Evolutionary conservation across 768 basidiomycete species (phyloP).

Genomic region (Pulveroboletus frians): DNA sequence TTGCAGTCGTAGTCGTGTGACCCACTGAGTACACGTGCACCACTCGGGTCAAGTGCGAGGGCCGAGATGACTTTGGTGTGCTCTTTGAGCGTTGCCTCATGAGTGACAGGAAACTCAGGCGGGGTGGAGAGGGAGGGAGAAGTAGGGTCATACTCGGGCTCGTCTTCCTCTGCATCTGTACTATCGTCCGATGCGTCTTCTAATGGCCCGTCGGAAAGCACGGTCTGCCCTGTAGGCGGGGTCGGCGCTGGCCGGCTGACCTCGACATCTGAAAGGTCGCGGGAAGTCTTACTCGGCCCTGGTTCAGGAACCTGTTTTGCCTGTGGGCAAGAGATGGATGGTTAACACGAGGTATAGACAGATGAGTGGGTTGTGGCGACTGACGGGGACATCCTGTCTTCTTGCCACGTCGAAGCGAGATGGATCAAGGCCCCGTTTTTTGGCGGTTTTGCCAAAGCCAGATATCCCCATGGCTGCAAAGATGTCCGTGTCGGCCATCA

Average conservation of each 20-base stretch:
- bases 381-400: slow-evolving; percentile 39
- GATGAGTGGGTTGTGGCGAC: slow-evolving; percentile 10
- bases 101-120: slow-evolving; percentile 75
- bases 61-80: slow-evolving; percentile 96
- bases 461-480: slow-evolving; percentile 80
- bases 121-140: slow-evolving; percentile 35
- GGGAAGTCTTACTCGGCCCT: slow-evolving; percentile 12
- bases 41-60: slow-evolving; percentile 87
- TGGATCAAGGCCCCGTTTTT: slow-evolving; percentile 67
- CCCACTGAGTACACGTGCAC: slow-evolving; percentile 85
- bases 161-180: slow-evolving; percentile 14
- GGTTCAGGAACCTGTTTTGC: slow-evolving; percentile 11
- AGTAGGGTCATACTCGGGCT: slow-evolving; percentile 53
- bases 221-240: background rate
- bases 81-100: slow-evolving; percentile 90
- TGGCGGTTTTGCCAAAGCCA: slow-evolving; percentile 73
- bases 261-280: slow-evolving; percentile 19
- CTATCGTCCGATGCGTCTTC: slow-evolving; percentile 26
- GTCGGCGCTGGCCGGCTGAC: slow-evolving; percentile 12
- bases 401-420: slow-evolving; percentile 74
- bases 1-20: slow-evolving; percentile 98
- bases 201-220: slow-evolving; percentile 9
- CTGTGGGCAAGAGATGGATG: slow-evolving; percentile 9
- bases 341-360: slow-evolving; percentile 21
- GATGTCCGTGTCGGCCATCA: slow-evolving; percentile 61